These are phyloP conservation scores for Odontarrhena argentea DNA, from an alignment of 345 rosid genomes.

Conservation along the genomic window DNA sequence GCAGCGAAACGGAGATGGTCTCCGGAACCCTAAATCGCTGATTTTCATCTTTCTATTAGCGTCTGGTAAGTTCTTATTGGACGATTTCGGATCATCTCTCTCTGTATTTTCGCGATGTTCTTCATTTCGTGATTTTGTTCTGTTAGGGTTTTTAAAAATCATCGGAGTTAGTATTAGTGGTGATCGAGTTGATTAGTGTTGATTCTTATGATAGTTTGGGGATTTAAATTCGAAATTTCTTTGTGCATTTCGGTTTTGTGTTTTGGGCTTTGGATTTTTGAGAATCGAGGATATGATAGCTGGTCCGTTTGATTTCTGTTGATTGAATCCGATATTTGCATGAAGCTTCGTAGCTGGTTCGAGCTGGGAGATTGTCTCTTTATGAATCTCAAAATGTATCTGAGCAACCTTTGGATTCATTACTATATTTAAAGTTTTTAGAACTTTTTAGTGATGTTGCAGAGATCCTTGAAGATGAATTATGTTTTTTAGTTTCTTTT, in stretches of 20 bases:
- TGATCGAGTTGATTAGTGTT: conserved; percentile 13
- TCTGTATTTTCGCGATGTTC: not conserved
- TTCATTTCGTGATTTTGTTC: conserved; percentile 11
- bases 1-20: not conserved
- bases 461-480: conserved; percentile 9
- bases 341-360: conserved; percentile 4
- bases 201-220: not conserved
- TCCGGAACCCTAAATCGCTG: conserved; percentile 5
- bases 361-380: conserved; percentile 6
- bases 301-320: not conserved
- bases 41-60: conserved; percentile 2
- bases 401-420: not conserved
- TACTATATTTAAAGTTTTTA: not conserved
- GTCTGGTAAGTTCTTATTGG: conserved; percentile 6
- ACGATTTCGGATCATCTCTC: conserved; percentile 12
- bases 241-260: conserved; percentile 9
- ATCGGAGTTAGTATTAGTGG: conserved; percentile 1
- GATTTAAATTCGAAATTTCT: not conserved
- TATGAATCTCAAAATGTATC: not conserved
- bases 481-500: not conserved
- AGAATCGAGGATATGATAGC: not conserved
- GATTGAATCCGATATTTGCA: not conserved
- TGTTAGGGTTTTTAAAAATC: conserved; percentile 1
- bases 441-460: conserved; percentile 1
- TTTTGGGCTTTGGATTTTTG: not conserved